Evolutionary conservation across 2,329 filamentous ascomycete genomes (phyloP).

Genomic region (Trichoderma atrobrunneum): DNA sequence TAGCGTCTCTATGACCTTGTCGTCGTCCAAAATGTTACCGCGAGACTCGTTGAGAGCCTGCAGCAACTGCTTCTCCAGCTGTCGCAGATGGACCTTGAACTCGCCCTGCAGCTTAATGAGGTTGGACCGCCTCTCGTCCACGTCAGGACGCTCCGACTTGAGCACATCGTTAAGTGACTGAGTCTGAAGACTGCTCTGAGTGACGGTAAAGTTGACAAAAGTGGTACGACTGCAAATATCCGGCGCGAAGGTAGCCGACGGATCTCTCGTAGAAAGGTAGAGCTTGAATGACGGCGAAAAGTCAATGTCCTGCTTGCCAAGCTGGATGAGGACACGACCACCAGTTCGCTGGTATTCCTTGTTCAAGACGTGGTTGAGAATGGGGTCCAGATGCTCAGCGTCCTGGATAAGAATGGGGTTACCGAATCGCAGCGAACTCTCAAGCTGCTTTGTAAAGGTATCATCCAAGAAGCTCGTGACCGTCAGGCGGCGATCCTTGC

Average conservation of each 20-base stretch:
- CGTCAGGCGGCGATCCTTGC: conserved; percentile 87
- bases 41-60: conserved; percentile 96
- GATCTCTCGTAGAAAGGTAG: conserved; percentile 92
- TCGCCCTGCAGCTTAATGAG: conserved; percentile 98
- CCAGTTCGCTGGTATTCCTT: conserved; percentile 99
- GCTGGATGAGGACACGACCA: conserved; percentile 94
- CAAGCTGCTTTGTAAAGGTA: conserved; percentile 95
- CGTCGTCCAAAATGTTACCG: conserved; percentile 96
- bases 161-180: conserved; percentile 97
- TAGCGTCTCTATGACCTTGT: conserved; percentile 95
- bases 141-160: conserved; percentile 94
- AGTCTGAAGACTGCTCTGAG: conserved; percentile 96
- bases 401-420: conserved; percentile 99
- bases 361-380: conserved; percentile 97
- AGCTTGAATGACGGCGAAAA: conserved; percentile 96
- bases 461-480: conserved; percentile 98
- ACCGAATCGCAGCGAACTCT: conserved; percentile 94
- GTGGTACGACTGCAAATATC: conserved; percentile 98
- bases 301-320: conserved; percentile 98
- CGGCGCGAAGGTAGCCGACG: conserved; percentile 90
- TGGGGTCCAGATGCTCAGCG: conserved; percentile 93
- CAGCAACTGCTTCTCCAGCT: conserved; percentile 88
- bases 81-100: conserved; percentile 96
- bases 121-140: conserved; percentile 93
- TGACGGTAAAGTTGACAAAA: conserved; percentile 99